Base-by-base conservation (phyloP, 352 stramenopile species). In the Globisporangium paroecandrum region DNA sequence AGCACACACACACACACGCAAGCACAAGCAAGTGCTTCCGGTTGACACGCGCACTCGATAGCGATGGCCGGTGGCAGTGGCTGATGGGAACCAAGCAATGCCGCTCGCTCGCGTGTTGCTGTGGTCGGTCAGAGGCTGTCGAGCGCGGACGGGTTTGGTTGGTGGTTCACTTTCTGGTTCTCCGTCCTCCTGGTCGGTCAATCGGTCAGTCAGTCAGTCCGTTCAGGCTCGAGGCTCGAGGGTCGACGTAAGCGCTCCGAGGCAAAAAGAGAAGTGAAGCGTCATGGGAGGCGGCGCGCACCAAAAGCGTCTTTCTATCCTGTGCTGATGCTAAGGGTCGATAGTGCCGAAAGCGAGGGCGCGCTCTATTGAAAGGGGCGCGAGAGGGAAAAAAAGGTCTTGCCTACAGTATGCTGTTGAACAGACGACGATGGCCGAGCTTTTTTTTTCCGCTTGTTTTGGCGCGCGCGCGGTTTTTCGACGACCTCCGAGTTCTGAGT, bases 251-350 rank as follows among this genome's bases (percentile, higher is more conserved):
- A 41, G 65, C 65, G 38, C 20, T 34, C 56, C 46, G 46, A 55
- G 57, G 65, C 65, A 59, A 69, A 65, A 56, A 36, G 36, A 32
- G 29, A 58, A 69, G 24, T 69, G 65, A 69, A 69, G 65, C 65
- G 65, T 51, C 57, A 69, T 55, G 24, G 46, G 60, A 38, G 58
- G 58, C 58, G 58, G 34, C 57, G 57, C 32, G 36, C 36, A 43
- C 36, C 12, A 43, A 43, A 27, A 32, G 27, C 55, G 29, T 59
- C 54, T 32, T 59, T 55, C 47, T 27, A 27, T 55, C 47, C 2
- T 32, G 13, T 41, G 43, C 25, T 32, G 29, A 27, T 57, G 55
- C n/a, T 65, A 25, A 18, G 20, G 1, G 18, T n/a, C 4, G 18
- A 41, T 62, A 49, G 56, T 62, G 56, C 47, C 15, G n/a, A 34